Evolutionary conservation across 2,329 filamentous ascomycete species (phyloP).

Genomic region (Penicillium decumbens): DNA sequence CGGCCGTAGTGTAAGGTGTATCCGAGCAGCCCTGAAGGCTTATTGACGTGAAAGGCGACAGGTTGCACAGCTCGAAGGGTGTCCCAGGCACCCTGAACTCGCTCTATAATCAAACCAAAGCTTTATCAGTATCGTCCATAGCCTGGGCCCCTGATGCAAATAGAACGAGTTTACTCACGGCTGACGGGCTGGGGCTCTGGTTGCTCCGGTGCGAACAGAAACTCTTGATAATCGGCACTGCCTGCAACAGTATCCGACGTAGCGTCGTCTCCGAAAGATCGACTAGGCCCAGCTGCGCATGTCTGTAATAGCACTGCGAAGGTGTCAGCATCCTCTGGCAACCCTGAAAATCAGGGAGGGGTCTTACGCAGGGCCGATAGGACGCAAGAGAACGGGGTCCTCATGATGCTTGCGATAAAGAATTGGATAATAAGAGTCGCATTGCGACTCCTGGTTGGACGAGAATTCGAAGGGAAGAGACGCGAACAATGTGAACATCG

Average conservation of each 20-base stretch:
- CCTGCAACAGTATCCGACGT: conserved; percentile 14
- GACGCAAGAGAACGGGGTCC: conserved; percentile 30
- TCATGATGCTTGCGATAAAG: conserved; percentile 32
- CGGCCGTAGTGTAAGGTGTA: conserved; percentile 58
- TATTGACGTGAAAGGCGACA: conserved; percentile 30
- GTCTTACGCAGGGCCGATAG: conserved; percentile 36
- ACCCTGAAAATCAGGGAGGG: conserved; percentile 1
- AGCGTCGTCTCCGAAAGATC: conserved; percentile 17
- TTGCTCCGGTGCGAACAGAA: conserved; percentile 21
- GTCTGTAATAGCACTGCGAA: conserved; percentile 32
- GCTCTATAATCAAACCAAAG: conserved; percentile 21
- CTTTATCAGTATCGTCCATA: conserved; percentile 9
- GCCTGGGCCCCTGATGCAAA: conserved; percentile 5
- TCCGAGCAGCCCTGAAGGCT: conserved; percentile 56
- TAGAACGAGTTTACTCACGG: conserved; percentile 23
- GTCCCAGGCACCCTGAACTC: conserved; percentile 31
- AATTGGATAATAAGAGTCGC: conserved; percentile 26
- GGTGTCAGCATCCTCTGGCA: conserved; percentile 20
- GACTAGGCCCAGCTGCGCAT: conserved; percentile 25
- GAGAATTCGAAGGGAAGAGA: background rate
- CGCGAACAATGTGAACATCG: conserved; percentile 3
- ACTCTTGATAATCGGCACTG: conserved; percentile 16
- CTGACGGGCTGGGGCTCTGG: conserved; percentile 23
- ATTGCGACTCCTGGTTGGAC: conserved; percentile 28
- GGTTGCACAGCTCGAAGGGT: conserved; percentile 29